Base-by-base conservation (phyloP, 208 protist species). In the Leishmania tropica region DNA sequence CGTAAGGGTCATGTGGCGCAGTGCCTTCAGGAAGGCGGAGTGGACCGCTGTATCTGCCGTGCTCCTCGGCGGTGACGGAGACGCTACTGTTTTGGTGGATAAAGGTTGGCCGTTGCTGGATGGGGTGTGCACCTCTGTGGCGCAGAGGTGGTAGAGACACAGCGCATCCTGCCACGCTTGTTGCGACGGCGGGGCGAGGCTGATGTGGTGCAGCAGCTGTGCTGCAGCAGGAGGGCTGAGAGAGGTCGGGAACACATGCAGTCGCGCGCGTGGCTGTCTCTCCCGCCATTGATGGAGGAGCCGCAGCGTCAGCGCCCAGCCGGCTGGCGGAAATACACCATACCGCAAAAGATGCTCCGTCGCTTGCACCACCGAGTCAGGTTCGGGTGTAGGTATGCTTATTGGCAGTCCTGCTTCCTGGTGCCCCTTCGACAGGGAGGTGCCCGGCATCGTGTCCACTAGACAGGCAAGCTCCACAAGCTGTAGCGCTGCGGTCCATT, bases 1-100 rank as follows among this genome's bases (percentile, higher is more conserved):
- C 5, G 82, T 87, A 15, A 90, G 83, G 48, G 81, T 62, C 65
- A 81, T 86, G 72, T 92, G 89, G 37, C 89, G 86, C 68, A 92
- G 80, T 58, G 83, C 76, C 53, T 81, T 80, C 31, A 86, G 76
- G 47, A 83, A 78, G n/a, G 72, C 62, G 28, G 78, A 75, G 60
- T 58, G n/a, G 40, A 72, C 77, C 37, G 70, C 45, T 15, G 42
- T 37, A 42, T 54, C 45, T 51, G 28, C 19, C 77, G 64, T 37
- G 47, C 37, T 7, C 62, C 19, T 60, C 60, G 58, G 75, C 54
- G 58, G 58, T 64, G 58, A 31, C 24, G 40, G 53, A 64, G 72
- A 13, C 48, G 17, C 42, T n/a, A 11, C 24, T 19, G 19, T 28
- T 53, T 47, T 48, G 45, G 24, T 51, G 45, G 68, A 42, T 8